A percentile compares a stretch with the other conserved stretches of the same genome.
These are phyloP conservation scores for Lablab purpureus DNA, from an alignment of 306 rosid genomes.

Conservation along the genomic window DNA sequence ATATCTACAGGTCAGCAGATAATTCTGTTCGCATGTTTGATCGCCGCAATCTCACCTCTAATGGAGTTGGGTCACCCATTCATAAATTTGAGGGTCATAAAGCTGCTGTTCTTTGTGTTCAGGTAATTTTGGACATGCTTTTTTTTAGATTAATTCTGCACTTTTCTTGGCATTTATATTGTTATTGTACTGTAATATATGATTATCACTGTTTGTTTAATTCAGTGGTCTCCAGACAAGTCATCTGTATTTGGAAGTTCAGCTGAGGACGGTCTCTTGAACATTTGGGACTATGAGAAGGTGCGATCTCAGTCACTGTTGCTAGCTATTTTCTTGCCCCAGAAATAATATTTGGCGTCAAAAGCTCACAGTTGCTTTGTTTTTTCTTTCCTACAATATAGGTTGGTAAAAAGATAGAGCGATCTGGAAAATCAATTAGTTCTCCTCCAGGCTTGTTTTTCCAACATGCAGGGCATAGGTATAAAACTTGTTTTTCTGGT, in stretches of 20 bases:
- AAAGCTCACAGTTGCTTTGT: neutral
- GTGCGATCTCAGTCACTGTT: conserved; percentile 46
- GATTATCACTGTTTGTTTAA: conserved; percentile 33
- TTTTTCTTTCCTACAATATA: conserved; percentile 47
- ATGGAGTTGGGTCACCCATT: conserved; percentile 92
- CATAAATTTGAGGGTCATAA: conserved; percentile 95
- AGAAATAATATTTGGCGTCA: conserved; percentile 13
- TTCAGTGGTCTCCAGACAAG: conserved; percentile 99
- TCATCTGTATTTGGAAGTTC: conserved; percentile 98
- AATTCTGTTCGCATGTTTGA: conserved; percentile 93
- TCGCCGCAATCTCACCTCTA: conserved; percentile 91
- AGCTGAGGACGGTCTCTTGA: conserved; percentile 96
- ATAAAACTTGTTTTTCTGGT: conserved; percentile 36
- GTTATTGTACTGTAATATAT: neutral
- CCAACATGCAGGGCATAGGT: conserved; percentile 99
- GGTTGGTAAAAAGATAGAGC: conserved; percentile 86
- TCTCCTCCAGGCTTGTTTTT: conserved; percentile 91
- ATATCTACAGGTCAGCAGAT: conserved; percentile 87
- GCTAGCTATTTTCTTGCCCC: neutral
- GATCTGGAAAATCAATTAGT: conserved; percentile 63
- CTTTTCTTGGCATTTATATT: conserved; percentile 23
- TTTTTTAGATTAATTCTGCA: conserved; percentile 9
- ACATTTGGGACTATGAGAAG: conserved; percentile 98
- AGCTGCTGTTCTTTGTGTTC: conserved; percentile 99
- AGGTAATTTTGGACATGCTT: conserved; percentile 56